Evolutionary conservation across 1,284 basidiomycete genomes (phyloP), one percentile per base, ranked within the genome.

Genomic region (Heliocybe sulcata): DNA sequence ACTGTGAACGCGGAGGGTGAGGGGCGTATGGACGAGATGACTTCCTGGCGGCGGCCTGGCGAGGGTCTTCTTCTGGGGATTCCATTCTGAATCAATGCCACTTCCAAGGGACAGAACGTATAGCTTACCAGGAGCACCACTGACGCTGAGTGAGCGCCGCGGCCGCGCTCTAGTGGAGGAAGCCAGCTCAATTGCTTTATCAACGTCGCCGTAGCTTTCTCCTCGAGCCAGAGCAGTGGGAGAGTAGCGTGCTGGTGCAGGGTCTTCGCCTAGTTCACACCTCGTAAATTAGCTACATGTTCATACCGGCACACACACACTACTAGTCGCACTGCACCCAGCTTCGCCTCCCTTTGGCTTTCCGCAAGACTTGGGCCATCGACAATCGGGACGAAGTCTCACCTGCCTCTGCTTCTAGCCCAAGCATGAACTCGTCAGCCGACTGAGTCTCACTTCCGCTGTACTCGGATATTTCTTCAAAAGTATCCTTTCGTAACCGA

Each of bases 111-210:
- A 42, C n/a, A 42, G 12, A 16, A 42, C 4, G 16, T n/a, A 42
- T 20, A 6, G n/a, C 38, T 66, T 58, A 75, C 76, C 66, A 52
- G 72, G 69, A 33, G 80, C 79, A 62, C 86, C 83, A 61, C 84
- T 87, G 52, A 88, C 67, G 64, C 85, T 87, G 16, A 83, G 82
- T 27, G 85, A 87, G 52, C 86, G 75, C 54, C 85, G 73, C 52
- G 83, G 79, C 33, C 85, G 77, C 22, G 72, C 73, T 53, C 58
- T 63, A 19, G 58, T 58, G 73, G 65, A 58, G 59, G 57, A 47
- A 55, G 58, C 56, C 60, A 65, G 59, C 54, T 63, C 53, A 49
- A 6, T 49, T 3, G 47, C 27, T 25, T 25, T n/a, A 26, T 25
- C 23, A 49, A 49, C 23, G 20, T 49, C 47, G 12, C 23, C 47